These are phyloP conservation scores for Selaginella tamariscina DNA, from an alignment of 75 land plant genomes.

Conservation along the genomic window DNA sequence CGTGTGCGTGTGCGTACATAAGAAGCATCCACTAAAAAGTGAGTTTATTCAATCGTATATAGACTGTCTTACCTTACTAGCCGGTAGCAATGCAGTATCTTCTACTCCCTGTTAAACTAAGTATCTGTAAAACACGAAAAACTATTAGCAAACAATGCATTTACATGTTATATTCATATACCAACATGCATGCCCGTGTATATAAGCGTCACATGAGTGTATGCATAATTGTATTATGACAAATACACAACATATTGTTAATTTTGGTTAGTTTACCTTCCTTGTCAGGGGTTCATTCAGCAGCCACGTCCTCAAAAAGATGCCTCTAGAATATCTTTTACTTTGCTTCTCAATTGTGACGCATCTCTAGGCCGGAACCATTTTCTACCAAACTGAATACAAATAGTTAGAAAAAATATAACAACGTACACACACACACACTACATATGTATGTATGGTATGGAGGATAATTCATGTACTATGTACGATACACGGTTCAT, in stretches of 20 bases:
- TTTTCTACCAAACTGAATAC: slow-evolving; percentile 64
- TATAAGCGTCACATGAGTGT: neutral
- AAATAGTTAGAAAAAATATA: neutral
- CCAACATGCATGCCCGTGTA: neutral
- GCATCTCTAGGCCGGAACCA: slow-evolving; percentile 85
- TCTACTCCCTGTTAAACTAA: neutral
- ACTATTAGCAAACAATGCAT: too few relatives aligned
- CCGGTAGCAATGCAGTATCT: too few relatives aligned
- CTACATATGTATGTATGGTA: too few relatives aligned
- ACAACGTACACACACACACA: neutral
- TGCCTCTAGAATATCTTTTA: slow-evolving; percentile 36
- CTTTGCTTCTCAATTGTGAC: slow-evolving; percentile 43
- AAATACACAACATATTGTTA: neutral
- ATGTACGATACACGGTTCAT: too few relatives aligned
- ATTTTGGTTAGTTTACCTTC: neutral
- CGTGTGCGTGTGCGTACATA: too few relatives aligned
- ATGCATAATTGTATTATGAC: neutral
- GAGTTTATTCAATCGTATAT: too few relatives aligned
- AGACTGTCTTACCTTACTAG: too few relatives aligned
- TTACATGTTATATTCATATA: neutral
- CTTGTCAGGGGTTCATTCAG: too few relatives aligned
- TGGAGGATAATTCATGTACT: too few relatives aligned
- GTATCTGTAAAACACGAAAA: neutral
- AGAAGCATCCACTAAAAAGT: too few relatives aligned
- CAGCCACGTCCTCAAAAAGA: slow-evolving; percentile 28